Base-by-base conservation (phyloP, 441 rosid species). In the Melastoma candidum region DNA sequence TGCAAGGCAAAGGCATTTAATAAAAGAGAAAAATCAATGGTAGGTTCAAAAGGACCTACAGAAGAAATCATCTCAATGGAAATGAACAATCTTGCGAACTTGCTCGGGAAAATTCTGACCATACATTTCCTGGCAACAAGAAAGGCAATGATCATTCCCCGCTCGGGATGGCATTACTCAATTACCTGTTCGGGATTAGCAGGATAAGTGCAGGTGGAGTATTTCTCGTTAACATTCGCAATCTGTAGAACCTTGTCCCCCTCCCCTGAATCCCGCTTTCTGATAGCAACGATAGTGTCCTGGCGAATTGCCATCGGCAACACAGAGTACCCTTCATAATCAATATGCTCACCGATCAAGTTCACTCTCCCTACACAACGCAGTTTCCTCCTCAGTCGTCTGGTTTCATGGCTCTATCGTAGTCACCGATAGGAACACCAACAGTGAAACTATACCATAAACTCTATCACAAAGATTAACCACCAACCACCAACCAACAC, bases 251-350 rank as follows among this genome's bases (percentile, higher is more conserved):
- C 54, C 60, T 79, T 80, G 4, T 77, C 67, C 50, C 64, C 71
- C 44, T 77, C 79, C 22, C 63, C 73, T 2, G 71, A 45, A 9
- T 72, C 81, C 7, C 49, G 64, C 68, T 81, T 93, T 22, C 95
- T 72, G 11, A 89, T 93, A 0, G 85, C 96, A 11, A 93, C 64
- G 11, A 93, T 86, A 0, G 95, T 93, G 48, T 93, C 99, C 66
- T 86, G 97, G 61, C 93, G 79, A 45, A 93, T 86, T 9, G 97
- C 99, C 99, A 89, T 93, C 0, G 99, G 99, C 54, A 93, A 52
- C 74, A 89, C 99, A 0, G 99, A 93, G 69, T 93, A 93, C 11
- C 99, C 99, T 63, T 93, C 99, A 59, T 93, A 93, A 54, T 93
- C 99, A 56, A 93, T 84, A 58, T 93, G 99, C 56, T 89, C 99